Evolutionary conservation across 2,329 filamentous ascomycete species (phyloP).

Genomic region (Juglanconis sp.): DNA sequence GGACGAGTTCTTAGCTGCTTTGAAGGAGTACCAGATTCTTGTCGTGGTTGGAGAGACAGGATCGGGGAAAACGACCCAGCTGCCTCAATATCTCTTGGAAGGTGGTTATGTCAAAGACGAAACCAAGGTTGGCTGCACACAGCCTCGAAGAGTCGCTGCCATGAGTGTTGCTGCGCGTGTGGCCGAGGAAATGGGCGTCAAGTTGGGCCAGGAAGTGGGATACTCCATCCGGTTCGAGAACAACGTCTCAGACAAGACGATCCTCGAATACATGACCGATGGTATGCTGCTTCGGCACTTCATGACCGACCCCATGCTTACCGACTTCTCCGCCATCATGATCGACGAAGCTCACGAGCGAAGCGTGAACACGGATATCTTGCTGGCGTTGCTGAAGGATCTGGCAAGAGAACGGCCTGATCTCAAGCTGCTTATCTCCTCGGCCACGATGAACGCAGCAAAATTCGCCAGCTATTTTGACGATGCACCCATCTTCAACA

Average conservation of each 20-base stretch:
- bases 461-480: slow-evolving; percentile 93
- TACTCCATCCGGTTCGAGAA: slow-evolving; percentile 96
- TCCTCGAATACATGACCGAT: slow-evolving; percentile 95
- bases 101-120: slow-evolving; percentile 83
- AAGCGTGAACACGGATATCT: slow-evolving; percentile 85
- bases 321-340: slow-evolving; percentile 83
- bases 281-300: slow-evolving; percentile 91
- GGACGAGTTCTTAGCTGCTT: slow-evolving; percentile 79
- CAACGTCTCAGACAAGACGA: slow-evolving; percentile 83
- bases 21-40: slow-evolving; percentile 81
- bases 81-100: slow-evolving; percentile 91
- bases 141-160: slow-evolving; percentile 90
- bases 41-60: slow-evolving; percentile 95
- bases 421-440: slow-evolving; percentile 86
- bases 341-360: slow-evolving; percentile 97
- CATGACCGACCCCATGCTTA: slow-evolving; percentile 80
- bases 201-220: slow-evolving; percentile 87
- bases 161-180: slow-evolving; percentile 98
- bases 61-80: slow-evolving; percentile 91
- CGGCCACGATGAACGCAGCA: slow-evolving; percentile 89
- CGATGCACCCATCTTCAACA: slow-evolving; percentile 89
- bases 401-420: slow-evolving; percentile 79
- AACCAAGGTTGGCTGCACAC: slow-evolving; percentile 86
- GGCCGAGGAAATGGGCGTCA: slow-evolving; percentile 87
- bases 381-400: slow-evolving; percentile 86